Percentiles rank a stretch among this genome's conserved stretches.
phyloP scores from a whole-genome alignment of 345 rosid species.

The Crucihimalaya himalaica region DNA sequence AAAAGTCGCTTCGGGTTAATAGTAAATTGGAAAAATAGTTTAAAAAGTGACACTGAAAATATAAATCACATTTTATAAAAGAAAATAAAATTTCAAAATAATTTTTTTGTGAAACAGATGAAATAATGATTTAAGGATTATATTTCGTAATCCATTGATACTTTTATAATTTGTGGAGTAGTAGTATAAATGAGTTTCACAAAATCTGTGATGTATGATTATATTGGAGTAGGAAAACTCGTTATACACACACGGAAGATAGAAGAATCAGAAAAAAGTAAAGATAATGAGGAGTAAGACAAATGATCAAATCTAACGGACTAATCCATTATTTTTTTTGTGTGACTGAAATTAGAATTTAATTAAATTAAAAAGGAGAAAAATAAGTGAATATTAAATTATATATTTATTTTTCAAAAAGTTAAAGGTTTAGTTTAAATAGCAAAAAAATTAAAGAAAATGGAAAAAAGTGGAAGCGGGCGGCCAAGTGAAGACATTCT shows the following conservation, averaged over 20 bases:
- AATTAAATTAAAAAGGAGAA: neutral
- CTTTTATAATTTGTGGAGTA: neutral
- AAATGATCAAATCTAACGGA: constrained; percentile 20
- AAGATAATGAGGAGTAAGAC: constrained; percentile 27
- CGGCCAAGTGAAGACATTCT: constrained; percentile 43
- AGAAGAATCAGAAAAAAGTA: constrained; percentile 10
- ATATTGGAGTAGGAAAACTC: neutral
- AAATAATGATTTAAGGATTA: neutral
- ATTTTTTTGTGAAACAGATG: too few relatives aligned
- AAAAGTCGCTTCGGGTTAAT: too few relatives aligned
- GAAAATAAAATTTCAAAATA: too few relatives aligned
- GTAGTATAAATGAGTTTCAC: neutral
- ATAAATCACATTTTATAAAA: too few relatives aligned
- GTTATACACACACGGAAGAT: neutral
- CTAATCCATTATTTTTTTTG: constrained; percentile 7
- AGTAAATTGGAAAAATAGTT: too few relatives aligned
- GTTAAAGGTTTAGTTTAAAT: constrained; percentile 6
- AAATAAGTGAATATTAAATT: neutral
- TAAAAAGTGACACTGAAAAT: too few relatives aligned
- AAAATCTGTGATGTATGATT: neutral
- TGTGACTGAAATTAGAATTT: neutral
- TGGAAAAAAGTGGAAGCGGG: constrained; percentile 29
- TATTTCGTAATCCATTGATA: neutral
- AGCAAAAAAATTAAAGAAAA: neutral
- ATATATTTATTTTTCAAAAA: neutral